Conservation (phyloP, 2,329 filamentous ascomycete genomes). For the Aphanocladium album region DNA sequence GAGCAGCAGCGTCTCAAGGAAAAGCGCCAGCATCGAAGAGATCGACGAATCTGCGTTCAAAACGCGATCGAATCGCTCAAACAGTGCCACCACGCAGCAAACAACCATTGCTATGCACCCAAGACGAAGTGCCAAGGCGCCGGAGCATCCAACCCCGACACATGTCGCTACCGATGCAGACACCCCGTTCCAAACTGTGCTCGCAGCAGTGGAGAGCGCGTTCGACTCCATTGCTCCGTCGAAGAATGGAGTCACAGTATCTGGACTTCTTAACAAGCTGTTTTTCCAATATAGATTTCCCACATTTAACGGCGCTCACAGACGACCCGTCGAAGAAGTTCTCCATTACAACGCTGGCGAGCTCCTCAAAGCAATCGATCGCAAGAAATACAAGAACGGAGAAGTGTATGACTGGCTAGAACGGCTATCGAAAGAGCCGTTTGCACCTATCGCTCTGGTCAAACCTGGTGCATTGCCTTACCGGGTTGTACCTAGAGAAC, state of each 20-base stretch:
- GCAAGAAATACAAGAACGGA: slow-evolving; percentile 27
- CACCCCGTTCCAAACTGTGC: slow-evolving; percentile 4
- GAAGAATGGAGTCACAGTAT: slow-evolving; percentile 21
- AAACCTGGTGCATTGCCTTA: slow-evolving; percentile 26
- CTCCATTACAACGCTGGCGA: slow-evolving; percentile 40
- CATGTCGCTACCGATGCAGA: not conserved
- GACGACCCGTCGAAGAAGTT: slow-evolving; percentile 37
- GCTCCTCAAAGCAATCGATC: slow-evolving; percentile 32
- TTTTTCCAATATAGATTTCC: slow-evolving; percentile 31
- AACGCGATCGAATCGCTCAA: not conserved
- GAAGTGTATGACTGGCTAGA: slow-evolving; percentile 32
- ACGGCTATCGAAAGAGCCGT: slow-evolving; percentile 21
- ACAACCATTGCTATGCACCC: slow-evolving; percentile 1
- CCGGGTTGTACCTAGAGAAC: slow-evolving; percentile 20
- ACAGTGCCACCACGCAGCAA: not conserved
- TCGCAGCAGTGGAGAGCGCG: not conserved
- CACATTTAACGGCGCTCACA: slow-evolving; percentile 30
- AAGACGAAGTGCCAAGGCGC: not conserved
- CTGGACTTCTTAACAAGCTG: slow-evolving; percentile 23
- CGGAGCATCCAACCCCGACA: not conserved
- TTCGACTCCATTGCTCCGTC: not conserved
- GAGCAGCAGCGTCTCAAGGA: slow-evolving; percentile 9
- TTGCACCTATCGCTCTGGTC: slow-evolving; percentile 22
- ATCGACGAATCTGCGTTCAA: slow-evolving; percentile 4
- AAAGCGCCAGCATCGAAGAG: slow-evolving; percentile 16